Evolutionary conservation across 2,329 filamentous ascomycete genomes (phyloP), one percentile per base, ranked within the genome.

Genomic region (Xylariaceae sp.): DNA sequence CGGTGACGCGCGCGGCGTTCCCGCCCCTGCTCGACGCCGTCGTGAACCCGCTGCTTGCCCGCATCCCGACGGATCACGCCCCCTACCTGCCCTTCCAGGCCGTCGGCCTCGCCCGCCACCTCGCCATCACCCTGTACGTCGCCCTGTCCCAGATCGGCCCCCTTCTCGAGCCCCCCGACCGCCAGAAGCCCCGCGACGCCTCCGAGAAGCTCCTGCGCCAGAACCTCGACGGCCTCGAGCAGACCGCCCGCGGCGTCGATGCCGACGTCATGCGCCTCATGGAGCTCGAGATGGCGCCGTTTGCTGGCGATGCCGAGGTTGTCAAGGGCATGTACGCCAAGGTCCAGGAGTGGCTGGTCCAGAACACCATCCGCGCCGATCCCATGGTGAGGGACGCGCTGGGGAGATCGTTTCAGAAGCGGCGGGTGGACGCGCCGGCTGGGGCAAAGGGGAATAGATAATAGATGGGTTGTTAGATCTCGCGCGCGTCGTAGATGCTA

Each of bases 21-120:
- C 83, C 85, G 2, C 62, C 66, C 7, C 55, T 81, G 60, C 73
- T 82, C 40, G 71, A 71, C 7, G 60, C 55, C 21, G 44, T 77
- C 44, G 57, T 82, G 64, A 85, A 85, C 69, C 75, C 75, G 4
- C 21, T 76, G 40, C 66, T 81, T 12, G 63, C 70, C 1, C 69
- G 70, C 23, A 54, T 75, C 47, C n/a, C n/a, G n/a, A 74, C 75
- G 16, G 64, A 65, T 7, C 81, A 85, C 52, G 77, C 83, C 2
- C 83, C 88, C 2, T 90, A 89, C 63, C 81, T 98, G 3, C 93
- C 93, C 2, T 99, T 95, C 70, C 93, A 99, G 75, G 79, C 89
- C 64, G 82, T 97, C 54, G 76, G 81, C 14, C 82, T 98, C 6
- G 84, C 89, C 5, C 86, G 93, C 57, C 90, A 90, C 70, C 76